Conservation (phyloP, 495 filamentous ascomycete genomes). For the Hypoxylon rickii region DNA sequence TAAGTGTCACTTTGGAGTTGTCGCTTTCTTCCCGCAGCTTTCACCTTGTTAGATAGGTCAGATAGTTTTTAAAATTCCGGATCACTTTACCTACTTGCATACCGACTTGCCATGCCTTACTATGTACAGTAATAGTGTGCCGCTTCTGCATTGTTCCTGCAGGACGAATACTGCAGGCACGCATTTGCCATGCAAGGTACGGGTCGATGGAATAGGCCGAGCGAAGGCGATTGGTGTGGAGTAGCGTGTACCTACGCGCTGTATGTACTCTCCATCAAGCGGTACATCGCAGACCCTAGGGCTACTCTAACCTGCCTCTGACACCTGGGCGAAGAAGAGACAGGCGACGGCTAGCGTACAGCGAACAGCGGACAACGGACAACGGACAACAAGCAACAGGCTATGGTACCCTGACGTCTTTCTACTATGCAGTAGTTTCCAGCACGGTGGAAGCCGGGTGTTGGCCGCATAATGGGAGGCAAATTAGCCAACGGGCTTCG, state of each 20-base stretch:
- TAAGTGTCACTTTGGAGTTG: constrained; percentile 8
- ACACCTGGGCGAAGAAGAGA: no score
- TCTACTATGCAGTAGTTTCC: no score
- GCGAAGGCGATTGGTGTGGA: constrained; percentile 27
- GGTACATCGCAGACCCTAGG: constrained; percentile 16
- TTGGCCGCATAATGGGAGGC: constrained; percentile 36
- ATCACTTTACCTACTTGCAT: constrained; percentile 30
- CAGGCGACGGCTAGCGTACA: no score
- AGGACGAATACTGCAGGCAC: constrained; percentile 42
- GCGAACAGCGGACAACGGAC: no score
- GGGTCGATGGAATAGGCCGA: constrained; percentile 36
- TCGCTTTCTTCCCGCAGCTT: constrained; percentile 11
- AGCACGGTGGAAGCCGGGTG: constrained; percentile 36
- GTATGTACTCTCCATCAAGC: constrained; percentile 24
- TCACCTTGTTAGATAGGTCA: constrained; percentile 15
- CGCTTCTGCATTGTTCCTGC: constrained; percentile 40
- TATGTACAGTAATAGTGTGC: constrained; percentile 32
- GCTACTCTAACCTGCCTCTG: not conserved
- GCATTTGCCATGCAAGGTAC: constrained; percentile 43
- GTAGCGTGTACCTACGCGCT: no score
- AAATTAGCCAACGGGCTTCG: constrained; percentile 26
- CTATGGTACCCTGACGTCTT: constrained; percentile 22
- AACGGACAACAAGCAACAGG: constrained; percentile 5
- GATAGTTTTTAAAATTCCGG: constrained; percentile 15
- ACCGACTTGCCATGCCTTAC: constrained; percentile 30